A percentile compares a stretch with the other conserved stretches of the same genome.
These are phyloP conservation scores for Trichoderma harzianum DNA, from an alignment of 2,329 filamentous ascomycete species.

Conservation along the genomic window DNA sequence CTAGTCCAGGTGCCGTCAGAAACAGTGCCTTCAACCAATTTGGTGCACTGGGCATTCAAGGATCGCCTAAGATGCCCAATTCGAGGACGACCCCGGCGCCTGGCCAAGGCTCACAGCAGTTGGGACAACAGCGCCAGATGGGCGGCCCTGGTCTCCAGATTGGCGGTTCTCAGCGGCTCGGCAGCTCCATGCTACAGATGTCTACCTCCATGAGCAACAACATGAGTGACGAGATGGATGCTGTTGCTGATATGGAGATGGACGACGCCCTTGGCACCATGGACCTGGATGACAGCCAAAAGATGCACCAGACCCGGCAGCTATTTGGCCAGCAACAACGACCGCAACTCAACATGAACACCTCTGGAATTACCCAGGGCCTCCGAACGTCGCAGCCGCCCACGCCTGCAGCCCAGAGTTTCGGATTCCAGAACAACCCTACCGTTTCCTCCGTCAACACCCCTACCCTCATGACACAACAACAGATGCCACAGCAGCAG, in stretches of 20 bases:
- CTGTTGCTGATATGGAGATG: constrained; percentile 94
- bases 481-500: constrained; percentile 59
- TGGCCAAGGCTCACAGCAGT: constrained; percentile 29
- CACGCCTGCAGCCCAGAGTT: constrained; percentile 74
- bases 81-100: constrained; percentile 33
- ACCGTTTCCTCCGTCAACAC: constrained; percentile 97
- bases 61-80: constrained; percentile 32
- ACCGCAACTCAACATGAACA: constrained; percentile 77
- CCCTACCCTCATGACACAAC: constrained; percentile 79
- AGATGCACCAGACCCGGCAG: constrained; percentile 67
- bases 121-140: constrained; percentile 34
- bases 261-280: constrained; percentile 72
- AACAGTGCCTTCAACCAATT: constrained; percentile 43
- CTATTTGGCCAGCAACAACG: constrained; percentile 62
- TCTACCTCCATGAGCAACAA: constrained; percentile 42
- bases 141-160: constrained; percentile 38
- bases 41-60: constrained; percentile 34
- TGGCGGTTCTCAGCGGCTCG: constrained; percentile 31
- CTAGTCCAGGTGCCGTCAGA: constrained; percentile 44
- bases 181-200: constrained; percentile 36
- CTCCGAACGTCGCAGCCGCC: constrained; percentile 82
- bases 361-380: constrained; percentile 71
- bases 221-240: constrained; percentile 67
- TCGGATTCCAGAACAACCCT: constrained; percentile 85
- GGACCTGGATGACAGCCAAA: constrained; percentile 60